These are phyloP conservation scores for Aspergillus pseudoglaucus DNA, from an alignment of 2,329 filamentous ascomycete species.

Conservation along the genomic window DNA sequence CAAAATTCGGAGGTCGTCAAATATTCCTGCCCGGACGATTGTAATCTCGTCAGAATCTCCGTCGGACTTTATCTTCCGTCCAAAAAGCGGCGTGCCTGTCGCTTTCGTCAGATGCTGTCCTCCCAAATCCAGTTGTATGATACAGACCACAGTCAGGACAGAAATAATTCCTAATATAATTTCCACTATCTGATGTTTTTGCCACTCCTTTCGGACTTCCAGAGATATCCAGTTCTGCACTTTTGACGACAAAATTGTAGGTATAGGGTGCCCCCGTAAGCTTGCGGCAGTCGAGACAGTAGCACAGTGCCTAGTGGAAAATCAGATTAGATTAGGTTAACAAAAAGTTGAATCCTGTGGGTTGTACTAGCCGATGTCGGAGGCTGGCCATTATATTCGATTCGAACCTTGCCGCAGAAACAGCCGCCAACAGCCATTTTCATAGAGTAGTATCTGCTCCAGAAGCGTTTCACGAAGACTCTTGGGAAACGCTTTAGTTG, in stretches of 20 bases:
- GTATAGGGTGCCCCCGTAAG: slow-evolving; percentile 25
- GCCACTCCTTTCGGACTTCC: slow-evolving; percentile 29
- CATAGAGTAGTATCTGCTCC: neutral
- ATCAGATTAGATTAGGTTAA: slow-evolving; percentile 4
- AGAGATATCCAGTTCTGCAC: slow-evolving; percentile 19
- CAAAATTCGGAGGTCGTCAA: slow-evolving; percentile 25
- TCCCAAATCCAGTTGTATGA: neutral
- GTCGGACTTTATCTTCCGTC: slow-evolving; percentile 13
- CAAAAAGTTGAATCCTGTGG: neutral
- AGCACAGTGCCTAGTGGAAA: slow-evolving; percentile 26
- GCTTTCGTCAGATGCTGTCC: slow-evolving; percentile 3
- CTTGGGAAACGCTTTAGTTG: too few relatives aligned
- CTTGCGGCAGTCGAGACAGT: slow-evolving; percentile 37
- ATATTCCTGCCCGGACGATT: slow-evolving; percentile 30
- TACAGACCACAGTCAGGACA: slow-evolving; percentile 32
- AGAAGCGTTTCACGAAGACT: neutral
- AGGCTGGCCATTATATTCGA: slow-evolving; percentile 27
- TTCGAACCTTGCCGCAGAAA: slow-evolving; percentile 31
- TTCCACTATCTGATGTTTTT: slow-evolving; percentile 32
- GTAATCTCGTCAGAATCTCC: slow-evolving; percentile 16
- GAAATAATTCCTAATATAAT: slow-evolving; percentile 30
- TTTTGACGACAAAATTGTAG: slow-evolving; percentile 26
- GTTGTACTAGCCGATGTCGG: slow-evolving; percentile 20
- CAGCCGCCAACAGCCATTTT: slow-evolving; percentile 28
- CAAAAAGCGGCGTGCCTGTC: slow-evolving; percentile 24